Evolutionary conservation across 2,329 filamentous ascomycete genomes (phyloP).

Genomic region (Xylaria arbuscula): DNA sequence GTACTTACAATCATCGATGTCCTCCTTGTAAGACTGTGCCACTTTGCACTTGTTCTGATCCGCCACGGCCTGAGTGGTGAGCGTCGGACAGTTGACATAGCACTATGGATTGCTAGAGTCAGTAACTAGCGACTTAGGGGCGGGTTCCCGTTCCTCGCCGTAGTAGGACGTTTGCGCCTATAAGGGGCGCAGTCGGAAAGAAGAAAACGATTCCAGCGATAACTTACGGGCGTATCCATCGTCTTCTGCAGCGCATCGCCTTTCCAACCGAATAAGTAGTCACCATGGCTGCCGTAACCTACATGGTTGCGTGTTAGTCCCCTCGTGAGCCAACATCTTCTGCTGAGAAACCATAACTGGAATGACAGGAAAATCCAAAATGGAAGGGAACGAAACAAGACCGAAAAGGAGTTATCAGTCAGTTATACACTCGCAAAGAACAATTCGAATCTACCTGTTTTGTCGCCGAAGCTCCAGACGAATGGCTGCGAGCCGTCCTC

Average conservation of each 20-base stretch:
- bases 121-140: background rate
- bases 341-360: too few relatives aligned
- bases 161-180: background rate
- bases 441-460: too few relatives aligned
- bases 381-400: too few relatives aligned
- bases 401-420: too few relatives aligned
- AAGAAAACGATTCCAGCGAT: background rate
- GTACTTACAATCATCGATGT: slow-evolving; percentile 51
- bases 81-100: slow-evolving; percentile 49
- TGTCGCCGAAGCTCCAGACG: slow-evolving; percentile 49
- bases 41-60: slow-evolving; percentile 52
- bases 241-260: slow-evolving; percentile 51
- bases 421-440: too few relatives aligned
- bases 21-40: slow-evolving; percentile 46
- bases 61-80: slow-evolving; percentile 49
- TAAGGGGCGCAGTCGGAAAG: background rate
- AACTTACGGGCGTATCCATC: slow-evolving; percentile 48
- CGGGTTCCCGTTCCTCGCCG: background rate
- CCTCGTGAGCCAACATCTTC: too few relatives aligned
- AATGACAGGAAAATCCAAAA: too few relatives aligned
- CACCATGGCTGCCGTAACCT: slow-evolving; percentile 52
- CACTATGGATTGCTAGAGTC: slow-evolving; percentile 34
- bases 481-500: slow-evolving; percentile 53
- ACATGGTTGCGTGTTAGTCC: slow-evolving; percentile 33
- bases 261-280: slow-evolving; percentile 58